Percentiles rank a stretch among this genome's conserved stretches.
Evolutionary conservation across 768 basidiomycete species (phyloP).

Genomic region (Mycena albidolilacea): DNA sequence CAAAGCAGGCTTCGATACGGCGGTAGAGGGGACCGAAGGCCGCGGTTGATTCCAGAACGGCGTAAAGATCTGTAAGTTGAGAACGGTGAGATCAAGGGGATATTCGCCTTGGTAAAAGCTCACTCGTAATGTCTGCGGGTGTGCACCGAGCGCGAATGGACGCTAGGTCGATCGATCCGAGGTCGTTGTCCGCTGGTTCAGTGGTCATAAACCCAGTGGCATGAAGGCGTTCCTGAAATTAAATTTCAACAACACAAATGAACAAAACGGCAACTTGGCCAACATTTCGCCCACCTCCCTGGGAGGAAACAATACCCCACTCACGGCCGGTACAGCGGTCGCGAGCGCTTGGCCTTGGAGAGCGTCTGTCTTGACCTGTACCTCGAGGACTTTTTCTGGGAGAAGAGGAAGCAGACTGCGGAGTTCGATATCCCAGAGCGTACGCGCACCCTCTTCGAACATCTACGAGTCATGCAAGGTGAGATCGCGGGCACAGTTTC

Average conservation of each 20-base stretch:
- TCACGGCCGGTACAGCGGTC: too few relatives aligned
- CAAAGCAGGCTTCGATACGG: slow-evolving; percentile 38
- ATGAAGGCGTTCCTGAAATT: slow-evolving; percentile 30
- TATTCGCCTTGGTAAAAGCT: neutral
- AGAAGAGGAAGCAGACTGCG: slow-evolving; percentile 44
- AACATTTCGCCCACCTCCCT: slow-evolving; percentile 20
- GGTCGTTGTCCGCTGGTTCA: slow-evolving; percentile 22
- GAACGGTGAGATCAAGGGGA: neutral
- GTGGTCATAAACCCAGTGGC: slow-evolving; percentile 38
- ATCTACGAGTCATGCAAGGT: slow-evolving; percentile 39
- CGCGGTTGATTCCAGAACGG: slow-evolving; percentile 41
- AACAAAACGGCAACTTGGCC: neutral
- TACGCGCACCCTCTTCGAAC: slow-evolving; percentile 36
- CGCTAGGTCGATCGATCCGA: slow-evolving; percentile 18
- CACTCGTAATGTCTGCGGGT: slow-evolving; percentile 25
- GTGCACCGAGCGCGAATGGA: slow-evolving; percentile 25
- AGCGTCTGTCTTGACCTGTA: slow-evolving; percentile 40
- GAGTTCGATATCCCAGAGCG: slow-evolving; percentile 45
- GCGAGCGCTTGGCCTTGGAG: too few relatives aligned
- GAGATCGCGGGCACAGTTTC: slow-evolving; percentile 12
- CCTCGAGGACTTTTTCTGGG: slow-evolving; percentile 38
- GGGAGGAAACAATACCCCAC: slow-evolving; percentile 27
- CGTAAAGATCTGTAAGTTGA: slow-evolving; percentile 40
- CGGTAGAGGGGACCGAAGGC: slow-evolving; percentile 45
- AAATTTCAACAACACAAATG: neutral